Evolutionary conservation across 352 stramenopile genomes (phyloP).

Genomic region (Globisporangium splendens): DNA sequence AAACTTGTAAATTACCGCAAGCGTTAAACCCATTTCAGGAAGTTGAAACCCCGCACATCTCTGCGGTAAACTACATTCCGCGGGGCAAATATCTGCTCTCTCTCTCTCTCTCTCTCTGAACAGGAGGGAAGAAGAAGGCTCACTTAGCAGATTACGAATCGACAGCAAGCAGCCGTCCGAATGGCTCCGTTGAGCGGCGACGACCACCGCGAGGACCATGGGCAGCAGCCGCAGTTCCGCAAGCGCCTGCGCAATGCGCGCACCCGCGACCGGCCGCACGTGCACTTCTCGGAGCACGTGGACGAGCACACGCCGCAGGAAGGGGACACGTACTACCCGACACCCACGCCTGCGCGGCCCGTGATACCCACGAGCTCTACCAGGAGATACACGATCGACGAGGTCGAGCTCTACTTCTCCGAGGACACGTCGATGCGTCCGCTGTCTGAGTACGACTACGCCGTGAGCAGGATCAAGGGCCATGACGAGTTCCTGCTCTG

Average conservation of each 20-base stretch:
- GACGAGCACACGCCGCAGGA: slow-evolving; percentile 22
- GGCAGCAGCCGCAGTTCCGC: not conserved
- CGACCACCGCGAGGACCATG: not conserved
- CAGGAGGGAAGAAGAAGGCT: not conserved
- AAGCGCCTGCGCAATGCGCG: not conserved
- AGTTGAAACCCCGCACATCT: not conserved
- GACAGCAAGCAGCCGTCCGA: not conserved
- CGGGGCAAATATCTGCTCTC: too few species aligned
- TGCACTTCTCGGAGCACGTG: slow-evolving; percentile 55
- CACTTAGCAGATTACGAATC: not conserved
- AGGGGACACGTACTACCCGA: slow-evolving; percentile 45
- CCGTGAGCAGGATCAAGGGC: slow-evolving; percentile 42
- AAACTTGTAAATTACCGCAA: not conserved
- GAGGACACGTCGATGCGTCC: slow-evolving; percentile 37
- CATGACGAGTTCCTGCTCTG: slow-evolving; percentile 51
- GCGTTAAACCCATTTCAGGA: not conserved
- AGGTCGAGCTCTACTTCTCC: slow-evolving; percentile 64
- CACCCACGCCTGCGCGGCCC: slow-evolving; percentile 22
- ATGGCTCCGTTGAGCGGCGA: slow-evolving; percentile 11
- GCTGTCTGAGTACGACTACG: slow-evolving; percentile 33
- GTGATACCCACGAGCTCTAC: slow-evolving; percentile 46
- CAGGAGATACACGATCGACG: slow-evolving; percentile 52
- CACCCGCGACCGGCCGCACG: slow-evolving; percentile 14
- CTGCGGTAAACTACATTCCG: not conserved
- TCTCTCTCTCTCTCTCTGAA: too few species aligned